Percentiles rank a stretch among this genome's conserved stretches.
Conservation (phyloP, 23 red algal genomes). For the Gracilaria gracilis region DNA sequence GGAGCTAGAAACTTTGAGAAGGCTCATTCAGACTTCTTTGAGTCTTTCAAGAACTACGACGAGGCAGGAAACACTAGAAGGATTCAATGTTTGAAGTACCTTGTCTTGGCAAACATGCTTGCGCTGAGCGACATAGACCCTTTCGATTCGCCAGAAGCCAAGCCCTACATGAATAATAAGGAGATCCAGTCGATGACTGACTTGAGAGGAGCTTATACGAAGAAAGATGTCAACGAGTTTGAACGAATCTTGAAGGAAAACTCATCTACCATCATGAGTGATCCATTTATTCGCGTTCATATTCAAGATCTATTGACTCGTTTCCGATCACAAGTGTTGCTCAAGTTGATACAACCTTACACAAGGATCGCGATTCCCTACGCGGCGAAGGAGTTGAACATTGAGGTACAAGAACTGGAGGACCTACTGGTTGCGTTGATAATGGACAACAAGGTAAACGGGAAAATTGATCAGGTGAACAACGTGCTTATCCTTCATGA, state of each 20-base stretch:
- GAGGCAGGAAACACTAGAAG: conserved; percentile 88
- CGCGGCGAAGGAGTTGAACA: conserved; percentile 79
- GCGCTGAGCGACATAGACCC: conserved; percentile 89
- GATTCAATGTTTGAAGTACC: conserved; percentile 93
- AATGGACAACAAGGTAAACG: conserved; percentile 83
- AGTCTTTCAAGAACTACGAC: conserved; percentile 98
- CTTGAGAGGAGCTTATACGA: conserved; percentile 80
- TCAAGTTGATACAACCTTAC: conserved; percentile 86
- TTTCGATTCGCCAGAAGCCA: conserved; percentile 94
- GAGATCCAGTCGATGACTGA: conserved; percentile 88
- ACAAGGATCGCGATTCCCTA: conserved; percentile 79
- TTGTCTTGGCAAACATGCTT: conserved; percentile 99
- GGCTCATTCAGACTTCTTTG: conserved; percentile 92
- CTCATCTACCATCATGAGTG: conserved; percentile 83
- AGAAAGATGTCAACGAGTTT: conserved; percentile 87
- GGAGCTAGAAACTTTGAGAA: conserved; percentile 76
- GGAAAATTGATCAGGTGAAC: conserved; percentile 93
- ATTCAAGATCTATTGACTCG: conserved; percentile 79
- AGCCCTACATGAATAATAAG: conserved; percentile 90
- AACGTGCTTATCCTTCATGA: conserved; percentile 65
- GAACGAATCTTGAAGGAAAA: conserved; percentile 85
- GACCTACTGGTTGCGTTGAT: conserved; percentile 86
- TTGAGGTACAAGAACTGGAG: conserved; percentile 87
- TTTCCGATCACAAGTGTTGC: conserved; percentile 82
- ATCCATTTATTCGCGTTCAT: conserved; percentile 91